Base-by-base conservation (phyloP, 768 basidiomycete genomes). In the Russula olivacea region DNA sequence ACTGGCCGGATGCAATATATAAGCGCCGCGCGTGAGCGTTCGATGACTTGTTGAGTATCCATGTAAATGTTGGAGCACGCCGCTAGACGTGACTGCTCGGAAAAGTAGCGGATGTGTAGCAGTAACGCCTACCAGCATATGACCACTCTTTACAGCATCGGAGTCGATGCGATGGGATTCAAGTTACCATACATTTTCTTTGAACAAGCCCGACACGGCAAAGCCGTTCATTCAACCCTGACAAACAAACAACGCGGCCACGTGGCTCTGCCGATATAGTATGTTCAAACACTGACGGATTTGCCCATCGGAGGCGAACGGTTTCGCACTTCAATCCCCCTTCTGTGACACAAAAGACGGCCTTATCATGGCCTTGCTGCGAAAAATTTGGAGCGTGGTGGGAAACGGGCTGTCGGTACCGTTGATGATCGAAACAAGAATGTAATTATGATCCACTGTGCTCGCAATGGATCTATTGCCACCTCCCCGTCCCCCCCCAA, bases 1-100 rank as follows among this genome's bases (percentile, higher is more conserved):
- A 25, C 48, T 25, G 23, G 23, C 23, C 15, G 19, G 30, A 2
- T 61, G 43, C 51, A 36, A 78, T 79, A 76, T 80, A 36, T 15
- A 56, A 54, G 59, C 34, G 38, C 38, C 5, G 38, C 14, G 52
- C 12, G 38, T 45, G 30, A 30, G 55, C 30, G 5, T 55, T 40
- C 49, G 10, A n/a, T n/a, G 23, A 59, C 17, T n/a, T 7, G n/a
- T 49, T 12, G 48, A 40, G 15, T 56, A 28, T 17, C 17, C 49
- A 34, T n/a, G 30, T 14, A 28, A 17, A 32, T 15, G 15, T 36
- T 21, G n/a, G 17, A 32, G 21, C 34, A 50, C 32, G 25, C 8
- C 4, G 41, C n/a, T 17, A 43, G 17, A 41, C 28, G 47, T 34
- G 51, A 43, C 43, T 14, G 36, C 17, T n/a, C 19, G 32, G 11